Percentiles rank a stretch among this genome's conserved stretches.
Evolutionary conservation across 768 basidiomycete genomes (phyloP).

Genomic region (Gautieria morchelliformis): DNA sequence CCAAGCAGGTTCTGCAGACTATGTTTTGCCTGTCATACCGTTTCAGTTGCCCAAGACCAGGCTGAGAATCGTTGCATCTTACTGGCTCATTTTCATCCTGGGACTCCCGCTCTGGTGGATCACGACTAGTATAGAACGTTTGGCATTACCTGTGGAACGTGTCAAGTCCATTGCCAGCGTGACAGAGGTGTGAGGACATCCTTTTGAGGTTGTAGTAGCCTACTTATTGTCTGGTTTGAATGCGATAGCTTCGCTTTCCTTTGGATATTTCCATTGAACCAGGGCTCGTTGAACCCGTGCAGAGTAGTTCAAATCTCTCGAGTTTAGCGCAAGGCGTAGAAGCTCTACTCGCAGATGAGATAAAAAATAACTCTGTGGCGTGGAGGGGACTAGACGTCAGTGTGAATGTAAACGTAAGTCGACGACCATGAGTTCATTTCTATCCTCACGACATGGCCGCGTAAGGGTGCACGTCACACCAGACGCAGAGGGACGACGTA

Average conservation of each 20-base stretch:
- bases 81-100: constrained; percentile 69
- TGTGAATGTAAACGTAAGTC: background rate
- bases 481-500: background rate
- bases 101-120: constrained; percentile 91
- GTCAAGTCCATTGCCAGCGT: constrained; percentile 39
- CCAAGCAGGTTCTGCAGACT: background rate
- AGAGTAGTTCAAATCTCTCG: background rate
- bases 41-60: background rate
- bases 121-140: constrained; percentile 81
- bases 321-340: background rate
- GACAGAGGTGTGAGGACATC: background rate
- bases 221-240: background rate
- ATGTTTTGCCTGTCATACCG: background rate
- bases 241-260: background rate
- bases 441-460: background rate
- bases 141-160: constrained; percentile 55
- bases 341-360: background rate
- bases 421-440: background rate
- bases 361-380: constrained; percentile 1
- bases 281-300: background rate
- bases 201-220: background rate
- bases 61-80: constrained; percentile 51
- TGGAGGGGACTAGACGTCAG: constrained; percentile 32
- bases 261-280: constrained; percentile 3
- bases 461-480: background rate